phyloP scores from a whole-genome alignment of 2,329 filamentous ascomycete genomes.

The Tolypocladium ophioglossoides region DNA sequence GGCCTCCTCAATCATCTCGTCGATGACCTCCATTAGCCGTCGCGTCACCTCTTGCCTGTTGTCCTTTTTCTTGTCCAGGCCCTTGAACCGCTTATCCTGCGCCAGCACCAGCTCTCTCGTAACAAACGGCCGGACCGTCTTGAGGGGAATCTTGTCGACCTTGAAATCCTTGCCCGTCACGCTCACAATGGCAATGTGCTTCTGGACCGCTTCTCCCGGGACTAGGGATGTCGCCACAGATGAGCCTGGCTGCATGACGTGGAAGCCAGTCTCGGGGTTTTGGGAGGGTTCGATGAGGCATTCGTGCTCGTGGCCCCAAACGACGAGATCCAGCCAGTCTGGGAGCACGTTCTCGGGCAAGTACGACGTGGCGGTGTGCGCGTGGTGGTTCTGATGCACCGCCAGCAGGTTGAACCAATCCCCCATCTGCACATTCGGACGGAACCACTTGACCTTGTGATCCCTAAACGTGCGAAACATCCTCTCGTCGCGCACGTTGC shows the following conservation, averaged over 20 bases:
- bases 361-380: conserved; percentile 86
- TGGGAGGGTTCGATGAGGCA: conserved; percentile 76
- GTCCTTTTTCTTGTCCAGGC: conserved; percentile 69
- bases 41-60: conserved; percentile 73
- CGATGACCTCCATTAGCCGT: conserved; percentile 65
- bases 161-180: conserved; percentile 76
- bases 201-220: conserved; percentile 79
- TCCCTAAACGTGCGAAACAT: conserved; percentile 90
- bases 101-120: conserved; percentile 72
- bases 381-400: conserved; percentile 93
- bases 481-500: conserved; percentile 91
- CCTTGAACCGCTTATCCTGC: conserved; percentile 65
- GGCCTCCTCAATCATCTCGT: conserved; percentile 80
- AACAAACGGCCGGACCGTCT: conserved; percentile 82
- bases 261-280: conserved; percentile 82
- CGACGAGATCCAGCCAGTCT: conserved; percentile 78
- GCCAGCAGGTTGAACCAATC: conserved; percentile 97
- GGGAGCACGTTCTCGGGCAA: conserved; percentile 89
- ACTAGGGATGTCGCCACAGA: conserved; percentile 90
- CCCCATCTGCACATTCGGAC: conserved; percentile 63
- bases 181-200: conserved; percentile 79
- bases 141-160: conserved; percentile 71
- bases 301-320: conserved; percentile 98
- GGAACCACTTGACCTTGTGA: conserved; percentile 87
- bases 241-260: conserved; percentile 95